Percentiles rank a stretch among this genome's conserved stretches.
Conservation (phyloP, 148 eudicot genomes). For the Nepenthes gracilis region DNA sequence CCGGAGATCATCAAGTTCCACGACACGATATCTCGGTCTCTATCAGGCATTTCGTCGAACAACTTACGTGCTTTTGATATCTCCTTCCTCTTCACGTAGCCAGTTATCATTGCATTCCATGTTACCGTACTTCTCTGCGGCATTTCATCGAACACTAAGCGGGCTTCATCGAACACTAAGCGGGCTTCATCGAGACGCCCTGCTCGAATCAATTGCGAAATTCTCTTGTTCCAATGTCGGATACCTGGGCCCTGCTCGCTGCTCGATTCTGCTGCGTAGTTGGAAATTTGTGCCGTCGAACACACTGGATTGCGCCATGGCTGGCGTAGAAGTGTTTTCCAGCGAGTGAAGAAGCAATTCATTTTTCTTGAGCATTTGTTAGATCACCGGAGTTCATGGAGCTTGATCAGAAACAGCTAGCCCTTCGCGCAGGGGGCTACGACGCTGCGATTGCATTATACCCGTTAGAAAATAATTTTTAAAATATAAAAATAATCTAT, state of each 20-base stretch:
- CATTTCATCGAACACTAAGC: conserved; percentile 23
- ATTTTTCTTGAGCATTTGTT: not conserved
- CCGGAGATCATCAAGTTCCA: conserved; percentile 51
- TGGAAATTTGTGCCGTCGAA: not conserved
- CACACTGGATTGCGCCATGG: not conserved
- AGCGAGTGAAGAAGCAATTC: conserved; percentile 2
- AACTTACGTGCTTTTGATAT: conserved; percentile 25
- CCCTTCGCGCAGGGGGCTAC: too few relatives aligned
- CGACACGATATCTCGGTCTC: conserved; percentile 27
- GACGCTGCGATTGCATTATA: too few relatives aligned
- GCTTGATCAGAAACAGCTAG: too few relatives aligned
- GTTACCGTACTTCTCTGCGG: conserved; percentile 22
- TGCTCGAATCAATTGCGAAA: conserved; percentile 9
- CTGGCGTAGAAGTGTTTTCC: conserved; percentile 3
- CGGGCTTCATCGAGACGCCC: conserved; percentile 25
- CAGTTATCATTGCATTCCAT: conserved; percentile 40
- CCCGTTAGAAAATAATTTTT: too few relatives aligned
- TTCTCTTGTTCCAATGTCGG: conserved; percentile 23
- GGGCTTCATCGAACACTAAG: conserved; percentile 25
- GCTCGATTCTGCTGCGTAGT: not conserved
- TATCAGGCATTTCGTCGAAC: conserved; percentile 39
- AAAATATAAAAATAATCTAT: too few relatives aligned
- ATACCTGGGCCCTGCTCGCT: not conserved
- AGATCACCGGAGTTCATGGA: too few relatives aligned
- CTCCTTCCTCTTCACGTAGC: conserved; percentile 27